Conservation (phyloP, 2,329 filamentous ascomycete genomes). For the Ceratocystiopsis sp. region DNA sequence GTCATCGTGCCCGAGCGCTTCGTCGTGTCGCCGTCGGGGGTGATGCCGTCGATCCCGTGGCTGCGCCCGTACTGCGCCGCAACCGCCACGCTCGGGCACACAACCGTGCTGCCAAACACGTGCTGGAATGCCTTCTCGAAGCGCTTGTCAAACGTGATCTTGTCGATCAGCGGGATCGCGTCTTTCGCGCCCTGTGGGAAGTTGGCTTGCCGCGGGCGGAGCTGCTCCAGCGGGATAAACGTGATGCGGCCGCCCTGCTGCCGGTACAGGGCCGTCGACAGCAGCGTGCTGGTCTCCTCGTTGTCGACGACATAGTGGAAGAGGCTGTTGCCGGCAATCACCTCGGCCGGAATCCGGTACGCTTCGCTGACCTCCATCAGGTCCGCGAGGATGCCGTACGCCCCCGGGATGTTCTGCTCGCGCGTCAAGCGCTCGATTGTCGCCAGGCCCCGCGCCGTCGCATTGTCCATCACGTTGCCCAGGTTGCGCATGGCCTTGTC, state of each 20-base stretch:
- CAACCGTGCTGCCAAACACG: slow-evolving; percentile 88
- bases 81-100: slow-evolving; percentile 77
- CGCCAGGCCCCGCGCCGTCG: slow-evolving; percentile 73
- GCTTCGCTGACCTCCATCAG: slow-evolving; percentile 73
- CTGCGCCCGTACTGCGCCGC: slow-evolving; percentile 84
- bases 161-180: slow-evolving; percentile 71
- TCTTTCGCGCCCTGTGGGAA: slow-evolving; percentile 66
- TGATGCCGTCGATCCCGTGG: slow-evolving; percentile 84
- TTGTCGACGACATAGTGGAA: slow-evolving; percentile 96
- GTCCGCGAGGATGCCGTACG: slow-evolving; percentile 85
- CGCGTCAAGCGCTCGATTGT: slow-evolving; percentile 69
- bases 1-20: slow-evolving; percentile 93
- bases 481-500: slow-evolving; percentile 62
- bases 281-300: slow-evolving; percentile 66
- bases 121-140: slow-evolving; percentile 83
- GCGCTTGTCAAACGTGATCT: slow-evolving; percentile 58
- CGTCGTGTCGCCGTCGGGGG: slow-evolving; percentile 81
- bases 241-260: slow-evolving; percentile 76
- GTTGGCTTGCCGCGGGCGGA: slow-evolving; percentile 54
- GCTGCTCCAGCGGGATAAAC: slow-evolving; percentile 79
- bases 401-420: slow-evolving; percentile 63
- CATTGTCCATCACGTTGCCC: slow-evolving; percentile 74
- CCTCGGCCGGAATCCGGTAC: slow-evolving; percentile 80
- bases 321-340: slow-evolving; percentile 77
- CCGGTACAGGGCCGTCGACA: slow-evolving; percentile 64